Evolutionary conservation across 495 filamentous ascomycete genomes (phyloP).

Genomic region (Talaromyces liani): DNA sequence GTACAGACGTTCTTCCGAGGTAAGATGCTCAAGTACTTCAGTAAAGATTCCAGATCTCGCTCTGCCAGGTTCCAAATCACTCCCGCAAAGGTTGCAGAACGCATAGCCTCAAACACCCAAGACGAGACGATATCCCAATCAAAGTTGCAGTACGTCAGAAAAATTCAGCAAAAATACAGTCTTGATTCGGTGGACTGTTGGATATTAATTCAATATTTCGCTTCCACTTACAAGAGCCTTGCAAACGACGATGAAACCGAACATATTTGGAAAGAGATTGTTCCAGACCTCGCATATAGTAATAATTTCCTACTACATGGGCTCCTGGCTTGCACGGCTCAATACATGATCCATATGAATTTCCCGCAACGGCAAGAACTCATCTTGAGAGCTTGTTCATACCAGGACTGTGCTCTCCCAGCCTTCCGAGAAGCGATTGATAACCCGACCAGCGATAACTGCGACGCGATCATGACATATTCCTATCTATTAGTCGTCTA

Average conservation of each 20-base stretch:
- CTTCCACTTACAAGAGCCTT: slow-evolving; percentile 15
- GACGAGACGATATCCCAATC: background rate
- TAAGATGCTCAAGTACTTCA: slow-evolving; percentile 11
- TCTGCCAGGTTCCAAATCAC: background rate
- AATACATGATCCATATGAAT: slow-evolving; percentile 22
- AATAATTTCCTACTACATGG: slow-evolving; percentile 25
- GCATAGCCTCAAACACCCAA: background rate
- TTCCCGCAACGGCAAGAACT: slow-evolving; percentile 11
- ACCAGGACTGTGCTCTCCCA: slow-evolving; percentile 26
- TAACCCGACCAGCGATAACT: slow-evolving; percentile 17
- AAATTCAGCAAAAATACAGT: background rate
- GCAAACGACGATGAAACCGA: slow-evolving; percentile 10
- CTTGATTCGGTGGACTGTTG: slow-evolving; percentile 11
- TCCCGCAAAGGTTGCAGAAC: background rate
- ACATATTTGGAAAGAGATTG: slow-evolving; percentile 14
- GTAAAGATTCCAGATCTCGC: slow-evolving; percentile 2
- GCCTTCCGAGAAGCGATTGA: slow-evolving; percentile 22
- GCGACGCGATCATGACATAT: slow-evolving; percentile 28
- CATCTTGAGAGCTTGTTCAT: slow-evolving; percentile 14
- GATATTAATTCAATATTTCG: slow-evolving; percentile 16
- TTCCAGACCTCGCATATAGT: slow-evolving; percentile 17
- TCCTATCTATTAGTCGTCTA: slow-evolving; percentile 29
- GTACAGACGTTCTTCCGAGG: slow-evolving; percentile 25
- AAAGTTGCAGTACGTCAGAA: background rate
- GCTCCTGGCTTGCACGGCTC: slow-evolving; percentile 25